A percentile compares a stretch with the other conserved stretches of the same genome.
Evolutionary conservation across 2,329 filamentous ascomycete species (phyloP).

Genomic region (Seiridium cupressi): DNA sequence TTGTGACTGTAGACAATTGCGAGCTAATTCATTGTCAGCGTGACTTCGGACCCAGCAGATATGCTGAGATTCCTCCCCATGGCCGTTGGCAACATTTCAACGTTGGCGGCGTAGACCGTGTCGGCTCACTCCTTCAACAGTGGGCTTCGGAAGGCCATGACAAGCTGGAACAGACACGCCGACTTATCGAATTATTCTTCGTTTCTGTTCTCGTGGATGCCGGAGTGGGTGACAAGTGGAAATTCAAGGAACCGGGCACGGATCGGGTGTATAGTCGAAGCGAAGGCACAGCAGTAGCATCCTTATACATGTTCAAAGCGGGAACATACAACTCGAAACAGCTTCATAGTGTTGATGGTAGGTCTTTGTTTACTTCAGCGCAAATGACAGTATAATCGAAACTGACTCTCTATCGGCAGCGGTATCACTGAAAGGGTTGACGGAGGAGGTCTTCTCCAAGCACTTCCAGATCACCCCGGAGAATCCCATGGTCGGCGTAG

Average conservation of each 20-base stretch:
- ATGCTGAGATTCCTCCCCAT: slow-evolving; percentile 49
- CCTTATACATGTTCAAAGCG: slow-evolving; percentile 60
- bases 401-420: neutral
- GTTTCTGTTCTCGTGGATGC: slow-evolving; percentile 59
- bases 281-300: slow-evolving; percentile 72
- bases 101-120: slow-evolving; percentile 49
- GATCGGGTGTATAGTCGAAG: slow-evolving; percentile 80
- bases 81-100: slow-evolving; percentile 65
- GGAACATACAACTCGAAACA: neutral
- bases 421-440: slow-evolving; percentile 31
- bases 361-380: neutral
- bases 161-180: slow-evolving; percentile 45
- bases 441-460: slow-evolving; percentile 28
- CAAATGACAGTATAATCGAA: neutral
- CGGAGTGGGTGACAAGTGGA: slow-evolving; percentile 49
- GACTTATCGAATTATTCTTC: slow-evolving; percentile 60
- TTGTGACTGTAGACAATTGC: too few species aligned
- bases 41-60: slow-evolving; percentile 47
- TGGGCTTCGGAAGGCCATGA: slow-evolving; percentile 40
- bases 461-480: slow-evolving; percentile 41
- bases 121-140: slow-evolving; percentile 39
- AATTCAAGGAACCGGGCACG: slow-evolving; percentile 61
- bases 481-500: slow-evolving; percentile 45
- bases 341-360: slow-evolving; percentile 8
- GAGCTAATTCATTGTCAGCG: slow-evolving; percentile 29